Conservation (phyloP, 495 filamentous ascomycete genomes). For the Aspergillus saccharolyticus region DNA sequence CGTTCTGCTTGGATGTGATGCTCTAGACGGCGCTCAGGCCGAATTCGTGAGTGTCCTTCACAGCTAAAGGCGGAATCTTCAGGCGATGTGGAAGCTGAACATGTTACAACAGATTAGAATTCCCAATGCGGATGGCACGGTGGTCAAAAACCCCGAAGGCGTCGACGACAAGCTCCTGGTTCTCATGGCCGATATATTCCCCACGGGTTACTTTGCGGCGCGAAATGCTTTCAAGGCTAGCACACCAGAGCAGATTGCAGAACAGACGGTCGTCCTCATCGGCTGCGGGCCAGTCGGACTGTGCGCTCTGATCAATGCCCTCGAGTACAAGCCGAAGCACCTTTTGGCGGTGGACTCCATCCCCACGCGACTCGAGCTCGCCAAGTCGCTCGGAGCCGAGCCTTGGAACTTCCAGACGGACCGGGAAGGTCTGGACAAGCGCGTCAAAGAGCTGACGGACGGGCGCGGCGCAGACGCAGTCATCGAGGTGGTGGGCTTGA, state of each 20-base stretch:
- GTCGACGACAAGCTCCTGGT: conserved; percentile 75
- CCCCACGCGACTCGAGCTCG: conserved; percentile 69
- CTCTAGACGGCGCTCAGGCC: conserved; percentile 82
- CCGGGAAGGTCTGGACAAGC: conserved; percentile 58
- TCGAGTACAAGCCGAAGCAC: conserved; percentile 74
- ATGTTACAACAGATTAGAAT: conserved; percentile 54
- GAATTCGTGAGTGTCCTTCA: conserved; percentile 55
- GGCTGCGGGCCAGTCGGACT: conserved; percentile 89
- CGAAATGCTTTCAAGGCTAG: conserved; percentile 70
- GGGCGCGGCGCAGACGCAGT: conserved; percentile 87
- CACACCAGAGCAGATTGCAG: conserved; percentile 53
- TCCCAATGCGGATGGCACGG: conserved; percentile 78
- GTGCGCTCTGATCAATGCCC: conserved; percentile 78
- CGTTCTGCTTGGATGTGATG: conserved; percentile 67
- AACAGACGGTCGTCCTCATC: conserved; percentile 74
- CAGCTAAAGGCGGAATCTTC: background rate
- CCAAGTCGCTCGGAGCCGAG: conserved; percentile 74
- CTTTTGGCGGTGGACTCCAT: conserved; percentile 84
- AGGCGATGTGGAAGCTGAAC: background rate
- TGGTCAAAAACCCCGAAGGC: conserved; percentile 67
- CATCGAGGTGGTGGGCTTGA: conserved; percentile 87
- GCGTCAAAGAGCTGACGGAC: conserved; percentile 71
- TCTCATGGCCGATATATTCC: conserved; percentile 59
- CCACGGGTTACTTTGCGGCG: conserved; percentile 89
- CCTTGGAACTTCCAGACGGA: conserved; percentile 76